phyloP scores from a whole-genome alignment of 2,329 filamentous ascomycete species.

The Ophiosphaerella narmari region DNA sequence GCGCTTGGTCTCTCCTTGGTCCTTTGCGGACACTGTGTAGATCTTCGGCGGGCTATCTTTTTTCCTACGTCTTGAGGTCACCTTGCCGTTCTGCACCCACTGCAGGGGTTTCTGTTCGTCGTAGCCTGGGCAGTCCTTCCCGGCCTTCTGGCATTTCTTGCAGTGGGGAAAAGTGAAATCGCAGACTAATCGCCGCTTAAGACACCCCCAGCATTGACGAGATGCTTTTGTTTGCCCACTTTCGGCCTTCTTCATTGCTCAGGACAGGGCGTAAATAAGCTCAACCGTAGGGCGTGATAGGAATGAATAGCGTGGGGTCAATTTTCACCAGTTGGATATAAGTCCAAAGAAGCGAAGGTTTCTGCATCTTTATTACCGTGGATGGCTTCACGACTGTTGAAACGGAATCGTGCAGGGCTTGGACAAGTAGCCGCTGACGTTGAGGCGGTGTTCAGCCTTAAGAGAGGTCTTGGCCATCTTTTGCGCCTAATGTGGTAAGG shows the following conservation, averaged over 20 bases:
- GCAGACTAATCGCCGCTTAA: slow-evolving; percentile 38
- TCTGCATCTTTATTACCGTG: slow-evolving; percentile 30
- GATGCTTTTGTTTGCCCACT: slow-evolving; percentile 25
- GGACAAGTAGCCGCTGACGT: background rate
- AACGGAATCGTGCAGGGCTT: background rate
- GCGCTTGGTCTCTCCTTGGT: background rate
- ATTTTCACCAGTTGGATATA: slow-evolving; percentile 2
- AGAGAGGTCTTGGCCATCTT: slow-evolving; percentile 23
- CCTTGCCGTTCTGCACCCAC: slow-evolving; percentile 37
- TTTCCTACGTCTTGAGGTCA: slow-evolving; percentile 30
- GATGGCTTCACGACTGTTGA: slow-evolving; percentile 5
- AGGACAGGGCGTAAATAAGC: background rate
- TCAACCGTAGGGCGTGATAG: background rate
- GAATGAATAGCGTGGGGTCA: slow-evolving; percentile 6
- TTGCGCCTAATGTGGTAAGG: slow-evolving; percentile 9
- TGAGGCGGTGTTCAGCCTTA: slow-evolving; percentile 3
- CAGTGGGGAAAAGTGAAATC: slow-evolving; percentile 39
- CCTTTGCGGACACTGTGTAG: slow-evolving; percentile 4
- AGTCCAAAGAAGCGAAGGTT: slow-evolving; percentile 4
- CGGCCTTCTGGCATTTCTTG: slow-evolving; percentile 35
- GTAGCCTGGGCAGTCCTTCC: slow-evolving; percentile 38
- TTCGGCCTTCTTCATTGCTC: slow-evolving; percentile 14
- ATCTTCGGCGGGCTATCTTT: slow-evolving; percentile 18
- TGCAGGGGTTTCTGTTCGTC: slow-evolving; percentile 40
- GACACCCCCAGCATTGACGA: slow-evolving; percentile 42